These are phyloP conservation scores for Globisporangium carolinianum DNA, from an alignment of 352 stramenopile species.

Conservation along the genomic window DNA sequence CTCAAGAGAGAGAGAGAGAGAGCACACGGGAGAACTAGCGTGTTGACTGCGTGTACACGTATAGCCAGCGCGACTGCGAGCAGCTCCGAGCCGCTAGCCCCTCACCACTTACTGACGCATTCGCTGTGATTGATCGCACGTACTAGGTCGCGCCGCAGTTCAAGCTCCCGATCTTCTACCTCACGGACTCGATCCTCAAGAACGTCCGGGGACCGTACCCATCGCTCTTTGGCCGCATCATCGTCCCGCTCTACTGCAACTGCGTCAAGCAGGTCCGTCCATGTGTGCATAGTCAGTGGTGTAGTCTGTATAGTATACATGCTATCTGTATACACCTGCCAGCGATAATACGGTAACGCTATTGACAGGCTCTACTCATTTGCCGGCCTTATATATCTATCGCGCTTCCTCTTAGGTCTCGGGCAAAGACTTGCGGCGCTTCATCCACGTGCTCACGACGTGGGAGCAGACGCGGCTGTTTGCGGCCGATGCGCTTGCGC, in stretches of 20 bases:
- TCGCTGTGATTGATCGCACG: too few relatives aligned
- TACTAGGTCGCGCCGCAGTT: constrained; percentile 60
- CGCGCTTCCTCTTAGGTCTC: constrained; percentile 34
- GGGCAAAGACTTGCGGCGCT: constrained; percentile 72
- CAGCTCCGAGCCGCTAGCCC: too few relatives aligned
- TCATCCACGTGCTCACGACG: constrained; percentile 82
- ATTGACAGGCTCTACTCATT: too few relatives aligned
- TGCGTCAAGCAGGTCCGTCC: constrained; percentile 64
- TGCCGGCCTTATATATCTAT: too few relatives aligned
- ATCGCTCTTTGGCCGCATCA: constrained; percentile 53
- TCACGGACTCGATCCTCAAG: constrained; percentile 88
- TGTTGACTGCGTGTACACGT: constrained; percentile 10
- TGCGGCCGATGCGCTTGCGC: constrained; percentile 33
- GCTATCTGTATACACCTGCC: too few relatives aligned
- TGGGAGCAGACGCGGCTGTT: constrained; percentile 72
- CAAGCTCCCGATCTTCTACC: constrained; percentile 88
- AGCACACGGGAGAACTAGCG: background rate
- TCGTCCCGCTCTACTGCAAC: constrained; percentile 82
- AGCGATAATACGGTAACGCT: too few relatives aligned
- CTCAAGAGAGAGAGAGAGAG: background rate
- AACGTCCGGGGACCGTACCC: constrained; percentile 77
- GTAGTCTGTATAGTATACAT: too few relatives aligned
- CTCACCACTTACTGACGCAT: too few relatives aligned
- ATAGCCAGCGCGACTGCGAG: too few relatives aligned
- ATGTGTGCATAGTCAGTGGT: too few relatives aligned